Conservation (phyloP, 352 stramenopile species). For the Globisporangium cederbergense region DNA sequence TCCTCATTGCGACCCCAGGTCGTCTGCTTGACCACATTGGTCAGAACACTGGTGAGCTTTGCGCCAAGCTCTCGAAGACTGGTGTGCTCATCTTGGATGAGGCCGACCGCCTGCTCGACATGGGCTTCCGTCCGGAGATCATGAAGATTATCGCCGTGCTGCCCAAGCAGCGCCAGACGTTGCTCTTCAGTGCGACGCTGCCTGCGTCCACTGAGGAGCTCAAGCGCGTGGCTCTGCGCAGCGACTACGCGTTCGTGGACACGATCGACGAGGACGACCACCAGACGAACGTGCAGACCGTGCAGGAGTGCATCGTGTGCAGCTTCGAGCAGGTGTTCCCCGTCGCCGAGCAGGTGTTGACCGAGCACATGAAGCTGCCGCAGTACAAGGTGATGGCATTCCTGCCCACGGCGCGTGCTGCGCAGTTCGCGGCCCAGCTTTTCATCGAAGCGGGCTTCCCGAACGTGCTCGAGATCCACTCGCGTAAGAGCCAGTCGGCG, state of each 20-base stretch:
- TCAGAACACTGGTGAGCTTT: constrained; percentile 89
- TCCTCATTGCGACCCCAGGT: constrained; percentile 96
- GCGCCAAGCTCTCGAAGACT: constrained; percentile 38
- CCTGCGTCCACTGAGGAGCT: constrained; percentile 84
- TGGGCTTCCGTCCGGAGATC: constrained; percentile 93
- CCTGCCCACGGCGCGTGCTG: constrained; percentile 88
- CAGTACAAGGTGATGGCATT: constrained; percentile 96
- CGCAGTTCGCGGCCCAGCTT: constrained; percentile 88
- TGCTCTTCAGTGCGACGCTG: constrained; percentile 96
- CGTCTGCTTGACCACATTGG: constrained; percentile 95
- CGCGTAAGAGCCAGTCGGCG: constrained; percentile 90
- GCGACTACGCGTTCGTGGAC: constrained; percentile 91
- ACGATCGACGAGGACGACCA: constrained; percentile 90
- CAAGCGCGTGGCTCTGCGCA: constrained; percentile 81
- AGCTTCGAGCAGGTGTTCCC: constrained; percentile 63
- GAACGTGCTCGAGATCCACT: constrained; percentile 94
- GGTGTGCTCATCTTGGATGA: constrained; percentile 92
- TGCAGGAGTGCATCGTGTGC: constrained; percentile 84
- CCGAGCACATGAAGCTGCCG: constrained; percentile 62
- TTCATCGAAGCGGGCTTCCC: constrained; percentile 75
- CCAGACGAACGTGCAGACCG: constrained; percentile 87
- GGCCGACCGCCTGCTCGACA: constrained; percentile 95
- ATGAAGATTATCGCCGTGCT: constrained; percentile 81
- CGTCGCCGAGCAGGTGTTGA: constrained; percentile 65
- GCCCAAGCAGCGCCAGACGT: constrained; percentile 83